Base-by-base conservation (phyloP, 495 filamentous ascomycete genomes). In the Lophiostoma macrostomum region DNA sequence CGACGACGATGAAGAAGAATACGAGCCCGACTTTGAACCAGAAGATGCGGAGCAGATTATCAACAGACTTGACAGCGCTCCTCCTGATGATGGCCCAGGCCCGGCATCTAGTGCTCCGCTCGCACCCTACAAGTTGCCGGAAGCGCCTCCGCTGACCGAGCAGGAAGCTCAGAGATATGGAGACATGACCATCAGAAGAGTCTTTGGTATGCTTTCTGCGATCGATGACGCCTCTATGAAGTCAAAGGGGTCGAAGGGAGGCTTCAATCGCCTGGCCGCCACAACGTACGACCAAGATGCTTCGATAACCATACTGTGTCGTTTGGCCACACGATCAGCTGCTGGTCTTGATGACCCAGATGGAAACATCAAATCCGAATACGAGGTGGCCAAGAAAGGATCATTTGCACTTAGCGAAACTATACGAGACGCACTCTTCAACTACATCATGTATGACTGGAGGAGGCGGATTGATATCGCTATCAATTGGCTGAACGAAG, bases 401-500 rank as follows among this genome's bases (percentile, higher is more conserved):
- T 38, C 47, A 51, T 27, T 64, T 30, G 65, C 73, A 1, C 74
- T 91, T 5, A 77, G 76, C 32, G 78, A 88, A 58, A 70, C 75
- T 2, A 88, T 96, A 46, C 80, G 93, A 16, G 86, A 95, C 58
- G 77, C 78, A 13, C 73, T 98, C 5, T 91, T 85, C 69, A 76
- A 76, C 18, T 95, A 91, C 68, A 78, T 97, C 32, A 75, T 96
- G 19, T 87, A 90, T 50, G 93, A 99, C 69, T 99, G 94, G 69
- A 80, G 90, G 28, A 81, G 78, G 31, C 82, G 91, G 19, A 87
- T 97, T 48, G 90, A 89, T 49, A 77, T 90, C 29, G 91, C 88
- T 2, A 84, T 96, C 45, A 79, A 83, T 14, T 99, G 93, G 93
- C 74, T 97, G 22, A 91, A 85, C 61, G 93, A 99, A 68, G 93